Evolutionary conservation across 306 rosid species (phyloP), one percentile per base, ranked within the genome.

Genomic region (Oemleria cerasiformis): DNA sequence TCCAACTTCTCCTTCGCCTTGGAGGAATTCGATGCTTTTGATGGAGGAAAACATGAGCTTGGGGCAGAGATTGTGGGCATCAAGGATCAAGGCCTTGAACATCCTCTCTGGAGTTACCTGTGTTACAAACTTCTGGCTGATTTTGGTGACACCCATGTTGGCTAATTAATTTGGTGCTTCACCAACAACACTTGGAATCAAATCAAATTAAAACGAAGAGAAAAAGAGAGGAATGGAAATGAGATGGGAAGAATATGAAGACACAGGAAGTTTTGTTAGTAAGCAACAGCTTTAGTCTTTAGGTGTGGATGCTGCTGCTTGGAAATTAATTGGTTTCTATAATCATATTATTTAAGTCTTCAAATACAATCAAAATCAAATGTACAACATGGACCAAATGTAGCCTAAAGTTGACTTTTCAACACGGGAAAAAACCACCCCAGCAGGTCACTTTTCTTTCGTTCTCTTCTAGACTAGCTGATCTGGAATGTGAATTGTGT

Each of bases 41-140:
- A 87, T 72, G 0, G 84, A 81, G 5, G 84, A 68, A 47, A 81
- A 81, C 81, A 81, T 81, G 73, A 78, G 77, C 68, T 73, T 80
- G 75, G 82, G 92, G 73, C 73, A 78, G 47, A 75, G 45, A 79
- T 63, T 82, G 74, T 67, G 81, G 60, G 84, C 58, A 51, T 87
- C 89, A 13, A 67, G 43, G 61, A 80, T 71, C 79, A 81, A 61
- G 66, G 92, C 92, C 62, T 84, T 87, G 89, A 87, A 80, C 83
- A 84, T 82, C 84, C 89, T 87, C 34, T 85, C 50, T 16, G 86
- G 84, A 21, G 82, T 62, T 53, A 84, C 73, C 79, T 75, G 76
- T 1, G 86, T 73, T 17, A 57, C 57, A 65, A 77, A 81, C 21
- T 65, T 72, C 59, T 77, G 81, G 54, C 55, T 68, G 43, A 76